phyloP scores from a whole-genome alignment of 257 asterid species.

The Solanum bulbocastanum region DNA sequence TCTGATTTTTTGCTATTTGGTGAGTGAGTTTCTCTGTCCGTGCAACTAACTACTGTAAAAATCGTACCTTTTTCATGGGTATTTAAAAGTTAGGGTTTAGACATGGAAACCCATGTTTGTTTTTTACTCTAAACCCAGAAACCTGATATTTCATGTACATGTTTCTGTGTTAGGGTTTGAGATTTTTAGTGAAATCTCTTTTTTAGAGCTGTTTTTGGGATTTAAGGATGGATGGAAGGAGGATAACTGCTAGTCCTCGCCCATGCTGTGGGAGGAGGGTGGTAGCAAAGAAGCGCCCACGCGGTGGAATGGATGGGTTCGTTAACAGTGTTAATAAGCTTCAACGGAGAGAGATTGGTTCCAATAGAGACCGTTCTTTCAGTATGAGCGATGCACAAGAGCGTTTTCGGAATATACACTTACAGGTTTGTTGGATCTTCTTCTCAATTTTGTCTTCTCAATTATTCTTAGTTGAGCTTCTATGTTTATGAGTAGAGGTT shows the following conservation, averaged over 20 bases:
- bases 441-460: neutral
- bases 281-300: constrained; percentile 10
- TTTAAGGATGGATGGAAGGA: constrained; percentile 10
- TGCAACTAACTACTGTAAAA: neutral
- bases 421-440: constrained; percentile 1
- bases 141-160: neutral
- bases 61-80: neutral
- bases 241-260: constrained; percentile 6
- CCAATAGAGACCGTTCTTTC: constrained; percentile 79
- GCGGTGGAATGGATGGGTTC: constrained; percentile 4
- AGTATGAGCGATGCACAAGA: constrained; percentile 94
- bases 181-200: neutral
- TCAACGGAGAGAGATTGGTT: constrained; percentile 86
- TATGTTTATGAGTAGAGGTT: neutral
- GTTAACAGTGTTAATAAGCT: constrained; percentile 95
- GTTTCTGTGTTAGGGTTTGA: neutral
- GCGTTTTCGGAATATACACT: constrained; percentile 21
- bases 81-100: neutral
- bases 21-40: neutral
- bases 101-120: neutral
- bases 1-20: neutral
- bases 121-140: neutral
- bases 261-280: constrained; percentile 9
- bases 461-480: neutral
- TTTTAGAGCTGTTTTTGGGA: neutral